These are phyloP conservation scores for Neofusicoccum ribis DNA, from an alignment of 2,329 filamentous ascomycete species.

Conservation along the genomic window DNA sequence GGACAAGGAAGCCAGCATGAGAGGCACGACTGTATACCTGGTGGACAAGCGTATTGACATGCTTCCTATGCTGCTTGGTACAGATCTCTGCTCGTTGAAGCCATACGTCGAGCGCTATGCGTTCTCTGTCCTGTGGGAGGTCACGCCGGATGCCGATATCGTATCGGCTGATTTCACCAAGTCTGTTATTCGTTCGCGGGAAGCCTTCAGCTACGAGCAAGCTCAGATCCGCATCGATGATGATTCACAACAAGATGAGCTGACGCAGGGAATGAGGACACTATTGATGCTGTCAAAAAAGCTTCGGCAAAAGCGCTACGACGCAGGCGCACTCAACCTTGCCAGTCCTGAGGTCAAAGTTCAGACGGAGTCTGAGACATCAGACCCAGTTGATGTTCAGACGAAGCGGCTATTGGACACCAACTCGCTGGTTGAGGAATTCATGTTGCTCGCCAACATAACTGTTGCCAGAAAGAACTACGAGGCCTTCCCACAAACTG, in stretches of 20 bases:
- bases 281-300: conserved; percentile 88
- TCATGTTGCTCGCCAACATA: conserved; percentile 98
- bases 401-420: conserved; percentile 93
- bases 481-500: conserved; percentile 89
- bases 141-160: conserved; percentile 81
- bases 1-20: conserved; percentile 91
- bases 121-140: conserved; percentile 67
- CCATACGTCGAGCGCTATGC: conserved; percentile 84
- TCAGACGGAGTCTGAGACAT: conserved; percentile 91
- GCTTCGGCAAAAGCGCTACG: conserved; percentile 92
- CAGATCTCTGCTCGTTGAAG: conserved; percentile 93
- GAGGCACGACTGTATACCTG: conserved; percentile 94
- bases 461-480: conserved; percentile 90
- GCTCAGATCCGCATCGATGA: conserved; percentile 95
- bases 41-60: conserved; percentile 99
- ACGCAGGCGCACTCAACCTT: conserved; percentile 89
- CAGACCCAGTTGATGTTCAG: conserved; percentile 93
- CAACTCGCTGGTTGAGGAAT: conserved; percentile 97
- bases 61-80: conserved; percentile 94
- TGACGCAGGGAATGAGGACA: conserved; percentile 85
- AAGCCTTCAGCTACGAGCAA: conserved; percentile 97
- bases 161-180: conserved; percentile 89
- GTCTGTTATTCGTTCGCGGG: conserved; percentile 93
- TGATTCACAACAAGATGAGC: conserved; percentile 77
- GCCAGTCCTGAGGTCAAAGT: conserved; percentile 98